Conservation (phyloP, 2,329 filamentous ascomycete genomes). For the Fusarium brevicatenulatum region DNA sequence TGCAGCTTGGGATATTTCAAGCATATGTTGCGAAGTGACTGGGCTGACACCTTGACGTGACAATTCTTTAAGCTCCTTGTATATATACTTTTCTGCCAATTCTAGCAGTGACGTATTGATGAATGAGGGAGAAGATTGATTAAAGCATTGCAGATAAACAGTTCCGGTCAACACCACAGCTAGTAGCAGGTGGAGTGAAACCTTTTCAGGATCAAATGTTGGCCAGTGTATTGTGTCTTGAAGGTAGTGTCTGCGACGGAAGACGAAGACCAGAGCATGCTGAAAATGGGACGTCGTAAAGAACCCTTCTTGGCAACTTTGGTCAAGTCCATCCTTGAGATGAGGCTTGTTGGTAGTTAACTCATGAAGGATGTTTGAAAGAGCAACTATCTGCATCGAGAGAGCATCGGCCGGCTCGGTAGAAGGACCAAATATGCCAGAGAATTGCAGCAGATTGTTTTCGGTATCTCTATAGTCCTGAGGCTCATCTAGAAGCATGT, state of each 20-base stretch:
- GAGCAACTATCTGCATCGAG: neutral
- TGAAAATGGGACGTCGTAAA: conserved; percentile 12
- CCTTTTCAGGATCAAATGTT: conserved; percentile 22
- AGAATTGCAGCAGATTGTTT: fast-evolving
- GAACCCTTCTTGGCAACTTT: neutral
- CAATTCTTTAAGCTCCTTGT: conserved; percentile 3
- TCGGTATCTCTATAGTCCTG: neutral
- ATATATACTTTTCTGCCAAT: conserved; percentile 27
- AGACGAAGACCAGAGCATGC: neutral
- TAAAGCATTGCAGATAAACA: neutral
- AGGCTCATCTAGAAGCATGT: conserved; percentile 12
- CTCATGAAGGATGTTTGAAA: neutral
- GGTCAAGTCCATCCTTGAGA: neutral
- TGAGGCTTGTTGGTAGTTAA: neutral
- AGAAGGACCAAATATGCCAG: neutral
- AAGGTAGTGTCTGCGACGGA: conserved; percentile 21
- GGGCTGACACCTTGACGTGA: neutral
- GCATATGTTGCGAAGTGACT: neutral
- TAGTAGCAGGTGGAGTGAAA: conserved; percentile 11
- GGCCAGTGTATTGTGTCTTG: conserved; percentile 26
- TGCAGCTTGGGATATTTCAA: conserved; percentile 28
- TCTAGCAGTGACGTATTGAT: neutral
- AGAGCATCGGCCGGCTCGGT: neutral
- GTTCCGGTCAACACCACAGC: conserved; percentile 9
- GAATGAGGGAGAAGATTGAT: fast-evolving